Conservation (phyloP, 1,284 basidiomycete genomes). For the Apiotrichum sp. region DNA sequence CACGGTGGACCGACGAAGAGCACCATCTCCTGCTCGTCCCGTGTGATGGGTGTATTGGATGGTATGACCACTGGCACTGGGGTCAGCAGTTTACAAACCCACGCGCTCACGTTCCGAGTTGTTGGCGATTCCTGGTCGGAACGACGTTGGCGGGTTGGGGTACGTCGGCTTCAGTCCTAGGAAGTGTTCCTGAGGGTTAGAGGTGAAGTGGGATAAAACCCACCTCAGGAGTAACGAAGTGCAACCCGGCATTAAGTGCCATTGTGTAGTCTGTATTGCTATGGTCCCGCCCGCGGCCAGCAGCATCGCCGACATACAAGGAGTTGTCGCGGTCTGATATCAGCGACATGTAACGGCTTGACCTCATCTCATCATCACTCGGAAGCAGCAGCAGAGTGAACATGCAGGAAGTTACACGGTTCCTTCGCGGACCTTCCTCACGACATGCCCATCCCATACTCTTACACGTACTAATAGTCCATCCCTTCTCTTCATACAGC, state of each 20-base stretch:
- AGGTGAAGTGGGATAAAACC: slow-evolving; percentile 2
- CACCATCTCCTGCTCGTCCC: slow-evolving; percentile 55
- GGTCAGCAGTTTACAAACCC: not conserved
- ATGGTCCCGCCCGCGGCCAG: slow-evolving; percentile 56
- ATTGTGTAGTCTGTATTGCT: slow-evolving; percentile 77
- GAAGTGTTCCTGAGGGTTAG: slow-evolving; percentile 55
- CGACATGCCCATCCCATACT: too few relatives aligned
- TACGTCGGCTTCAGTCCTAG: slow-evolving; percentile 52
- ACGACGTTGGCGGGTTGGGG: slow-evolving; percentile 36
- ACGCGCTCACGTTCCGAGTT: not conserved
- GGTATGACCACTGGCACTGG: slow-evolving; percentile 59
- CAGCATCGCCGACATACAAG: slow-evolving; percentile 85
- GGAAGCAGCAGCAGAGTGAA: too few relatives aligned
- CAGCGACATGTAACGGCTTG: too few relatives aligned
- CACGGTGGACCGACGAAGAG: slow-evolving; percentile 79
- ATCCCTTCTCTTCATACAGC: slow-evolving; percentile 56
- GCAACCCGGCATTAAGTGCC: slow-evolving; percentile 66
- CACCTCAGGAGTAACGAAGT: slow-evolving; percentile 66
- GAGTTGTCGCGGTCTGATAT: slow-evolving; percentile 58
- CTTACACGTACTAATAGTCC: slow-evolving; percentile 61
- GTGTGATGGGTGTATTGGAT: slow-evolving; percentile 58
- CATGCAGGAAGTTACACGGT: too few relatives aligned
- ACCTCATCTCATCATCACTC: too few relatives aligned
- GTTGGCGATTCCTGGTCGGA: slow-evolving; percentile 31
- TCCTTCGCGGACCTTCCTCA: too few relatives aligned